A percentile compares a stretch with the other conserved stretches of the same genome.
phyloP scores from a whole-genome alignment of 495 filamentous ascomycete genomes.

The Penicillium pancosmium region DNA sequence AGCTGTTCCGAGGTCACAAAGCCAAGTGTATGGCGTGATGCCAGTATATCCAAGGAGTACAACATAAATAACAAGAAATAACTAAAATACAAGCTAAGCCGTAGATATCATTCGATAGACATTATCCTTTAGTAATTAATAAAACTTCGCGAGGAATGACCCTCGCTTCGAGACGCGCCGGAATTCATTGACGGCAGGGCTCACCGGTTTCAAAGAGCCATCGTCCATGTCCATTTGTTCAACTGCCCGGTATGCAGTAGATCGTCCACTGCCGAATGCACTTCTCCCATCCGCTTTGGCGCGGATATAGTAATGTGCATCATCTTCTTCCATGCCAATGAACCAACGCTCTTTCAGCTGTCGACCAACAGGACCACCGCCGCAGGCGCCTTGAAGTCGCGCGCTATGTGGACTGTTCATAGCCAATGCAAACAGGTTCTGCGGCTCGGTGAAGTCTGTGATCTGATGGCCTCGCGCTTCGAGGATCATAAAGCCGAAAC shows the following conservation, averaged over 20 bases:
- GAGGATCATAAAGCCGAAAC: constrained; percentile 58
- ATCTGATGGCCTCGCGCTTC: constrained; percentile 56
- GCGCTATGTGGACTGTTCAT: constrained; percentile 65
- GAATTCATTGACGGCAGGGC: constrained; percentile 39
- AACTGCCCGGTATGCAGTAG: constrained; percentile 1
- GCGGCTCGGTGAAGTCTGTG: constrained; percentile 76
- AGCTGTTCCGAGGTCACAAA: no score
- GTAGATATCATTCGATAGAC: constrained; percentile 1
- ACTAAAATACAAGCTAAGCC: background rate
- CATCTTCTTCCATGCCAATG: constrained; percentile 48
- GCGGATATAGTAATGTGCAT: constrained; percentile 43
- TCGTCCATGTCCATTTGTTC: constrained; percentile 28
- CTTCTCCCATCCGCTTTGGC: constrained; percentile 30
- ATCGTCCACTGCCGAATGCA: constrained; percentile 1
- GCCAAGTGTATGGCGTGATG: no score
- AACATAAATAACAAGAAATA: background rate
- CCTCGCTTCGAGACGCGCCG: constrained; percentile 29
- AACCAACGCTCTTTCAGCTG: constrained; percentile 63
- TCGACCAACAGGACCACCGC: constrained; percentile 55
- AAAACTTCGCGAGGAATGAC: constrained; percentile 31
- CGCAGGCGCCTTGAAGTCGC: constrained; percentile 62
- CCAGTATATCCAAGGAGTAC: no score
- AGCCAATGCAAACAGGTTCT: constrained; percentile 69
- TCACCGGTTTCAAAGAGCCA: constrained; percentile 19
- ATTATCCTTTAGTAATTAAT: constrained; percentile 18